Evolutionary conservation across 495 filamentous ascomycete species (phyloP).

Genomic region (Staphylotrichum longicolle): DNA sequence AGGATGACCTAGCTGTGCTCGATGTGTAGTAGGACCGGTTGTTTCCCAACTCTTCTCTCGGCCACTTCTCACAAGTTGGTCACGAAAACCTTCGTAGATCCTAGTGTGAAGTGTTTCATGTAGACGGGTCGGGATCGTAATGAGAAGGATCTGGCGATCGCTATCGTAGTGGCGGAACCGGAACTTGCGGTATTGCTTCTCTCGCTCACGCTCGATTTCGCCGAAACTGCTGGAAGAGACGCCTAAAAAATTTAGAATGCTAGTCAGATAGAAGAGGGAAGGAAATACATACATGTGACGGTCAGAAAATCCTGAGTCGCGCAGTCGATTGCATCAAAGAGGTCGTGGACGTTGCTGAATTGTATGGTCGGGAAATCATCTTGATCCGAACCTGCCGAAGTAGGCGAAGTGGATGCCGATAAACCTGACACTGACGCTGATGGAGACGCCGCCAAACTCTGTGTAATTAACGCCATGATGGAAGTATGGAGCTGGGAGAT

Average conservation of each 20-base stretch:
- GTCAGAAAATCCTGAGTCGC: neutral
- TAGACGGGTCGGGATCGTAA: conserved; percentile 23
- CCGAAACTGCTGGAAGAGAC: conserved; percentile 17
- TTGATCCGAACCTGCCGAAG: neutral
- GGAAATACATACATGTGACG: conserved; percentile 3
- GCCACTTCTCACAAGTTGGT: conserved; percentile 20
- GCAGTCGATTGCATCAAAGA: conserved; percentile 3
- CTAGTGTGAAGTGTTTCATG: conserved; percentile 25
- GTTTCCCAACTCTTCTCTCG: conserved; percentile 11
- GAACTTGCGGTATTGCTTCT: conserved; percentile 22
- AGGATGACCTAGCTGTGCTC: conserved; percentile 25
- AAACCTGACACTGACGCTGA: neutral
- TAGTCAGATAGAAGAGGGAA: neutral
- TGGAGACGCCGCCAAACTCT: neutral
- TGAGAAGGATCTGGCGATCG: conserved; percentile 17
- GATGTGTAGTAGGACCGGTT: conserved; percentile 15
- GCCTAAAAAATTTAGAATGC: neutral
- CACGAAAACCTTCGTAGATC: conserved; percentile 10
- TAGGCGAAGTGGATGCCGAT: neutral
- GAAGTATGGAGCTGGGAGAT: neutral
- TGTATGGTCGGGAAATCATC: neutral
- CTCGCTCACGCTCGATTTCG: conserved; percentile 22
- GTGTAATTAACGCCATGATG: conserved; percentile 1
- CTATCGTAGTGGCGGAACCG: conserved; percentile 29
- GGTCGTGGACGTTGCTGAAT: conserved; percentile 2